Evolutionary conservation across 768 basidiomycete species (phyloP), one percentile per base, ranked within the genome.

Genomic region (Leccinellum rugosiceps): DNA sequence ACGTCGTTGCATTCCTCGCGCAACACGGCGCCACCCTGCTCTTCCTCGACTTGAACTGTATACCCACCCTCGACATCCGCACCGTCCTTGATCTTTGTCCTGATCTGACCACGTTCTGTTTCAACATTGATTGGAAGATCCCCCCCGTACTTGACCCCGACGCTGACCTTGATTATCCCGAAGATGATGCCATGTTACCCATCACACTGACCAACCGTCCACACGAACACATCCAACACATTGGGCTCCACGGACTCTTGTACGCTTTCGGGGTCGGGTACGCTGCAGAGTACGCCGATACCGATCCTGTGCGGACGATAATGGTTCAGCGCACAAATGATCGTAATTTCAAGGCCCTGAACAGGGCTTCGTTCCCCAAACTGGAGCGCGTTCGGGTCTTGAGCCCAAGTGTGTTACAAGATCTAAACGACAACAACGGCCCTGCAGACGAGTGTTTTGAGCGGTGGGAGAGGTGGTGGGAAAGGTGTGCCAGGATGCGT

Each of bases 101-200:
- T 0, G 67, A 75, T 49, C 80, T 92, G 30, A 74, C 69, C 19
- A 80, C 83, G 0, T 83, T 92, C 67, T 78, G 80, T 23, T 90
- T 92, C 75, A 91, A 90, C 66, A 83, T 79, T 26, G 90, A 92
- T 67, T 90, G 90, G 88, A 79, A 80, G 13, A 70, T 86, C 15
- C n/a, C 58, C 0, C 67, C 69, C 13, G 51, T 14, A 4, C 57
- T 28, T 6, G n/a, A 58, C 58, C 55, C 65, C 21, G 58, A 66
- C 26, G 30, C 58, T 4, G 9, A 64, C 21, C 44, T 32, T 1
- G 70, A 72, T 21, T 23, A 58, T 23, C 52, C 60, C 31, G 45
- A 64, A 65, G 50, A 74, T 72, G 45, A 71, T 52, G 34, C 75
- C 50, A 62, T 72, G 68, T 58, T 77, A 4, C 68, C 66, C 4